Conservation (phyloP, 352 stramenopile species). For the Globisporangium canariense region DNA sequence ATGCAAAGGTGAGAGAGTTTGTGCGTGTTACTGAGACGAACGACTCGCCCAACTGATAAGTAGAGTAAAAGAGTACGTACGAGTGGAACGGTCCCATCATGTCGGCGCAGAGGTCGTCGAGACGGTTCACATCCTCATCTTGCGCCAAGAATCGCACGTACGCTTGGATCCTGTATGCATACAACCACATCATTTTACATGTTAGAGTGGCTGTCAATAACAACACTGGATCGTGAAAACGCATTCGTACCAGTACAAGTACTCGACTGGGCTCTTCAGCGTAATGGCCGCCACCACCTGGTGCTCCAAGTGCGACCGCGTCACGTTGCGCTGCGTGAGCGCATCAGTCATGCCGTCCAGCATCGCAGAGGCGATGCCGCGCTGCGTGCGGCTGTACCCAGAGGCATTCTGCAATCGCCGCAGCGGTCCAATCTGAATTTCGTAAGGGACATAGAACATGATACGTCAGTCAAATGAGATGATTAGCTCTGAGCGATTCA, state of each 20-base stretch:
- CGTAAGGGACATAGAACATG: neutral
- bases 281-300: slow-evolving; percentile 61
- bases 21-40: neutral
- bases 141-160: slow-evolving; percentile 80
- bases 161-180: slow-evolving; percentile 55
- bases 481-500: neutral
- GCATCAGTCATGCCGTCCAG: slow-evolving; percentile 67
- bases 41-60: neutral
- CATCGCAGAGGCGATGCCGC: slow-evolving; percentile 65
- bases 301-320: slow-evolving; percentile 79
- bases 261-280: slow-evolving; percentile 71
- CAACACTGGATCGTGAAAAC: slow-evolving; percentile 4
- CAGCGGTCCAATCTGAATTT: slow-evolving; percentile 57
- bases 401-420: slow-evolving; percentile 81
- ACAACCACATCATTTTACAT: neutral
- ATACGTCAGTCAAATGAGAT: neutral
- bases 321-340: slow-evolving; percentile 77
- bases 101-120: slow-evolving; percentile 77
- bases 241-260: slow-evolving; percentile 71
- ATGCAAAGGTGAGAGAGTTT: neutral
- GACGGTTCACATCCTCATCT: slow-evolving; percentile 70
- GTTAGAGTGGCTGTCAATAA: neutral
- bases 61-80: slow-evolving; percentile 19
- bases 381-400: slow-evolving; percentile 64
- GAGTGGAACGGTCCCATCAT: slow-evolving; percentile 75